Evolutionary conservation across 768 basidiomycete species (phyloP), one percentile per base, ranked within the genome.

Genomic region (Gloeostereum incarnatum): DNA sequence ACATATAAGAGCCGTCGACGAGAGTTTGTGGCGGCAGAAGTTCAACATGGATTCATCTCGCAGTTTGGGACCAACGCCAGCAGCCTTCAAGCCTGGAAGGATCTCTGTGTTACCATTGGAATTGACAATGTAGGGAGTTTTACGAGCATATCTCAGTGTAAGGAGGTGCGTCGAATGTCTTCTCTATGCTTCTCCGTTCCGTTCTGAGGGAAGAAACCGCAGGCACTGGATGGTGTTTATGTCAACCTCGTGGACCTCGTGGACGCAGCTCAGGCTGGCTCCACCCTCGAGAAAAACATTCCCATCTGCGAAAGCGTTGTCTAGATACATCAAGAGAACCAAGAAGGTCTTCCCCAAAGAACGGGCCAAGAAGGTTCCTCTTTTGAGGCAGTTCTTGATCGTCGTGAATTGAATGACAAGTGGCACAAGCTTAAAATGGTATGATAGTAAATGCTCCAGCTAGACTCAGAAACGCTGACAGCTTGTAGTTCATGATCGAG

Each of bases 221-320:
- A 49, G 48, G 33, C 41, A 1, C 40, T 49, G 7, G 32, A 35
- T 7, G 43, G 45, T 5, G 35, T 14, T 14, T 49, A 21, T 20
- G 48, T 49, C 13, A 49, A 49, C 21, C 40, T 49, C 24, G 45
- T 49, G 6, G 48, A 49, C 41, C 37, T 49, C 18, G 47, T 45
- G 6, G 47, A 48, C 16, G 42, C 47, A 3, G 39, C 18, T 10
- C 16, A 23, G 10, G 36, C 40, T 10, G 45, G 43, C 16, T 18
- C 3, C 14, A 31, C 31, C 11, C 40, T 43, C 33, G 14, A 18
- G 14, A 42, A 39, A 19, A 25, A 41, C 19, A 20, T 49, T 41
- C 36, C 40, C 26, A 6, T 35, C 19, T 8, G 7, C 14, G 13
- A 44, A 40, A 36, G 35, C 10, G 4, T 17, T 49, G 25, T 33